These are phyloP conservation scores for Cutaneotrichosporon cavernicola DNA, from an alignment of 1,284 basidiomycete genomes.

Conservation along the genomic window DNA sequence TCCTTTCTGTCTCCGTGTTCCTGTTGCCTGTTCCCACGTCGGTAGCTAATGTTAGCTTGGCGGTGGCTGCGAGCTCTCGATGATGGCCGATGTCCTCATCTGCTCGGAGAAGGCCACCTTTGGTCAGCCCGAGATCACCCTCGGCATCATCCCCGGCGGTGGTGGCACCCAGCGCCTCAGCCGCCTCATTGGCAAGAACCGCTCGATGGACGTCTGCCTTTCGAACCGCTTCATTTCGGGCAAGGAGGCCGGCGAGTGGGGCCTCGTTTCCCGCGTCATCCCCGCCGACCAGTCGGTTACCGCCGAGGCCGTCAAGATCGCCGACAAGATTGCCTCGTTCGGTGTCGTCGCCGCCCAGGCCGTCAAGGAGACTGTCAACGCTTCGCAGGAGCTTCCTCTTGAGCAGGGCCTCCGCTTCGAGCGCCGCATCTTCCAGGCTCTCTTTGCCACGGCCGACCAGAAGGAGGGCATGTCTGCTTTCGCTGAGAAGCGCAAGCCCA, in stretches of 20 bases:
- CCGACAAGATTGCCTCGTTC: slow-evolving; percentile 76
- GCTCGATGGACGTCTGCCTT: slow-evolving; percentile 92
- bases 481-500: slow-evolving; percentile 68
- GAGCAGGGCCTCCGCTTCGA: slow-evolving; percentile 84
- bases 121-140: slow-evolving; percentile 95
- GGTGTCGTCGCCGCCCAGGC: slow-evolving; percentile 82
- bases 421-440: slow-evolving; percentile 82
- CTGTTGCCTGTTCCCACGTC: background rate
- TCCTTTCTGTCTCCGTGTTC: too few species aligned
- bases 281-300: slow-evolving; percentile 77
- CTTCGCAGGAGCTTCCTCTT: slow-evolving; percentile 75
- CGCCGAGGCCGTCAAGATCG: slow-evolving; percentile 82
- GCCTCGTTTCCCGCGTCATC: slow-evolving; percentile 77
- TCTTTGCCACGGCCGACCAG: slow-evolving; percentile 95
- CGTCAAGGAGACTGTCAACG: slow-evolving; percentile 93
- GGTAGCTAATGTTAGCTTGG: slow-evolving; percentile 63
- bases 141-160: slow-evolving; percentile 82
- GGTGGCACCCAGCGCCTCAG: slow-evolving; percentile 66
- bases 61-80: slow-evolving; percentile 92
- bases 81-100: slow-evolving; percentile 93
- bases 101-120: slow-evolving; percentile 91
- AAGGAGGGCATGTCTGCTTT: slow-evolving; percentile 92
- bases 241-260: slow-evolving; percentile 81
- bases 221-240: slow-evolving; percentile 81
- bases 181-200: slow-evolving; percentile 83